phyloP scores from a whole-genome alignment of 2,329 filamentous ascomycete genomes.

The Nemania sp. region DNA sequence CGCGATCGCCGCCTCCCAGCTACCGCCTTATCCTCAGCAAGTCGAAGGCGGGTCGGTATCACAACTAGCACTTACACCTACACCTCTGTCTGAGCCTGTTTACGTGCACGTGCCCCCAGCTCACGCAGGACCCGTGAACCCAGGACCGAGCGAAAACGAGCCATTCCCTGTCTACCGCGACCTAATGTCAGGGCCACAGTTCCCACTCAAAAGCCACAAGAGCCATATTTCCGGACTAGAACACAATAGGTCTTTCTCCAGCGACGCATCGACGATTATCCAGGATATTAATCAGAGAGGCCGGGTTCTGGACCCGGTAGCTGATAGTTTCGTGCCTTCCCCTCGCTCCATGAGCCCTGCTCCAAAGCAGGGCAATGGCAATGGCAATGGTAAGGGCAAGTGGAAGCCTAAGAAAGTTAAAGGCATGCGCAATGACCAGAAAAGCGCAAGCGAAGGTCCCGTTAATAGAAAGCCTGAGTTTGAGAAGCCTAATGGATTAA shows the following conservation, averaged over 20 bases:
- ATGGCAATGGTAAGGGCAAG: conserved; percentile 4
- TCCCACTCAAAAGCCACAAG: background rate
- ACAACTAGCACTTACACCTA: background rate
- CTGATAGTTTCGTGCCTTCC: conserved; percentile 37
- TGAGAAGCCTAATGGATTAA: background rate
- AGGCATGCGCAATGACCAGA: background rate
- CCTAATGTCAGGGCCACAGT: conserved; percentile 24
- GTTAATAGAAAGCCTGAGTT: background rate
- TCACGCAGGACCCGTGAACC: background rate
- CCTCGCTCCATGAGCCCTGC: background rate
- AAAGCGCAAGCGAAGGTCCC: background rate
- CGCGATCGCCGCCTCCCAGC: background rate
- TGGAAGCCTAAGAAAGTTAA: conserved; percentile 25
- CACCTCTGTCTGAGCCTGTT: background rate
- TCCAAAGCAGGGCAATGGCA: background rate
- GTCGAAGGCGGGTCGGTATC: background rate
- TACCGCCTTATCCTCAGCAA: conserved; percentile 17
- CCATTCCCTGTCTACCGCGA: conserved; percentile 43
- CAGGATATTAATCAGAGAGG: background rate
- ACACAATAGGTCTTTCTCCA: background rate
- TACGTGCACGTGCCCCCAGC: background rate
- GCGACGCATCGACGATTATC: conserved; percentile 10
- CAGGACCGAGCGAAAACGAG: conserved; percentile 9
- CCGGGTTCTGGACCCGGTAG: conserved; percentile 36
- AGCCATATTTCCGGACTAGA: background rate